Evolutionary conservation across 495 filamentous ascomycete species (phyloP), one percentile per base, ranked within the genome.

Genomic region (Bathelium albidoporum): DNA sequence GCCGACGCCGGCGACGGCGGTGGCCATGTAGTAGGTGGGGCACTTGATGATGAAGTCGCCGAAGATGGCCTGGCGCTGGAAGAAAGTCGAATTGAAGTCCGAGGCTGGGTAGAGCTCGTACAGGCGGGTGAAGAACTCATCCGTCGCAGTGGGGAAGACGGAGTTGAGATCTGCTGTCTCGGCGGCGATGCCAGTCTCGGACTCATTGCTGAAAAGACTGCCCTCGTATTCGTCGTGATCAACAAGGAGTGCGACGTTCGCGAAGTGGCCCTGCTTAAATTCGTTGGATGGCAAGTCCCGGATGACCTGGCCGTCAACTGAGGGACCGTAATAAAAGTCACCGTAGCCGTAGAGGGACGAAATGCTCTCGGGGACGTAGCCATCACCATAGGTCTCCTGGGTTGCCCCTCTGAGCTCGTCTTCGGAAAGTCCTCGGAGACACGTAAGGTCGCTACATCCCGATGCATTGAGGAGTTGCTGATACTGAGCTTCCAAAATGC

Each of bases 21-120:
- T 68, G 31, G 68, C 70, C 60, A 72, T 68, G 59, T 70, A 70
- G 64, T 72, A 72, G 7, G 70, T 70, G 24, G 68, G 66, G 34
- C 68, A 70, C 26, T 55, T 58, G 53, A 72, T 68, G 59, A 72
- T 70, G 62, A 68, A 70, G 58, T 72, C 68, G 29, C 70, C 70
- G 39, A 68, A 68, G 18, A 68, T 68, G 16, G 22, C 39, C 29
- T 64, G 55, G 9, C 70, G 60, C 61, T 69, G 68, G 20, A 61
- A 70, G 32, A 72, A 63, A 2, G 68, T 68, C 11, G 68, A 66
- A 45, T 68, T 70, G 59, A 66, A 70, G 39, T 58, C 63, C 26
- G 29, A 45, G 1, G 52, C 45, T 20, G 63, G 65, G 61, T 70
- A 68, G 14, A 72, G 64, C 55, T 66, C 32, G 45, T 70, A 70